A percentile compares a stretch with the other conserved stretches of the same genome.
Evolutionary conservation across 768 basidiomycete genomes (phyloP).

Genomic region (Basidioascus undulatus): DNA sequence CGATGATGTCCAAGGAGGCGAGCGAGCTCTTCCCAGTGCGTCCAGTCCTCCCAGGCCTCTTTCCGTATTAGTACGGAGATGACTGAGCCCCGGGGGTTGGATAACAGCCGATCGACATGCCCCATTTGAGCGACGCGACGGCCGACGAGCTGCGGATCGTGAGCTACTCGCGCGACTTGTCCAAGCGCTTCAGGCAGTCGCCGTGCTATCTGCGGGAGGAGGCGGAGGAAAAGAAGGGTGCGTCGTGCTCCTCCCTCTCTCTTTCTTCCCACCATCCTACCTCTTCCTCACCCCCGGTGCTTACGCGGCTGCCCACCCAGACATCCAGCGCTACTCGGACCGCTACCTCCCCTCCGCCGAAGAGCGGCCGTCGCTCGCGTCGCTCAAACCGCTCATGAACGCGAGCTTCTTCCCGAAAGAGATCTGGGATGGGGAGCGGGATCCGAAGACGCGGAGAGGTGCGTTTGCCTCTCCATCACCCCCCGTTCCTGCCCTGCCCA

Average conservation of each 20-base stretch:
- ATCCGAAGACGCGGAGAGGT: slow-evolving; percentile 41
- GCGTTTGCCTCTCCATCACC: slow-evolving; percentile 8
- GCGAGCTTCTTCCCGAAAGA: slow-evolving; percentile 52
- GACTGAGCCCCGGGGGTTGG: not conserved
- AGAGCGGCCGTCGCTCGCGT: slow-evolving; percentile 33
- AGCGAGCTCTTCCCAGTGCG: slow-evolving; percentile 62
- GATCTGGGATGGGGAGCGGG: slow-evolving; percentile 56
- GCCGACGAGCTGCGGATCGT: slow-evolving; percentile 40
- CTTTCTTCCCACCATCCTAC: not conserved
- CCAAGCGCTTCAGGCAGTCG: slow-evolving; percentile 38
- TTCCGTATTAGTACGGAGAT: not conserved
- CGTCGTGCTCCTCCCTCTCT: slow-evolving; percentile 13
- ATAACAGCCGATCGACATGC: slow-evolving; percentile 37
- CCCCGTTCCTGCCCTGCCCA: too few species aligned
- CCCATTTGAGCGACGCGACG: slow-evolving; percentile 40
- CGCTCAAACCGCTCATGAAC: slow-evolving; percentile 44
- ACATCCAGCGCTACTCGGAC: slow-evolving; percentile 59
- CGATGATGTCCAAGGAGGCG: slow-evolving; percentile 47
- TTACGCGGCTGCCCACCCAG: slow-evolving; percentile 19
- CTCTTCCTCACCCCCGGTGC: not conserved
- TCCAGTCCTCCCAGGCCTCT: slow-evolving; percentile 7
- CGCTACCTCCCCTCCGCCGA: slow-evolving; percentile 40
- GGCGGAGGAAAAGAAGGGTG: slow-evolving; percentile 32
- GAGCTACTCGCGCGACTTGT: slow-evolving; percentile 41
- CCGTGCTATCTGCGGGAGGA: slow-evolving; percentile 49